These are phyloP conservation scores for Cavenderia fasciculata DNA, from an alignment of 78 protist genomes.

Conservation along the genomic window DNA sequence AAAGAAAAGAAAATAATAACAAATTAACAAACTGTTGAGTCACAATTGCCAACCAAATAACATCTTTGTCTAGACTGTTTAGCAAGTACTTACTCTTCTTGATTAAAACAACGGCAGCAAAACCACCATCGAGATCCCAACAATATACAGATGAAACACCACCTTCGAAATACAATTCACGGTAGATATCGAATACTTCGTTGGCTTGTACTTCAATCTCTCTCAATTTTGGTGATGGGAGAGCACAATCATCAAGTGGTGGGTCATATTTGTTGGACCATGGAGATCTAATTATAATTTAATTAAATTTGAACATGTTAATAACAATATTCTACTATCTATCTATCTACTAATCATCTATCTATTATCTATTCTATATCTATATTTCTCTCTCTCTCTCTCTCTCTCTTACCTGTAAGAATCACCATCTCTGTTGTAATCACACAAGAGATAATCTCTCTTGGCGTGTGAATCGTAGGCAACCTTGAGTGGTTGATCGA, in stretches of 20 bases:
- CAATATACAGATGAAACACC: slow-evolving; percentile 95
- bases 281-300: slow-evolving; percentile 91
- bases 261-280: slow-evolving; percentile 98
- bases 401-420: slow-evolving; percentile 92
- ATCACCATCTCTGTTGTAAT: slow-evolving; percentile 99
- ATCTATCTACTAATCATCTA: background rate
- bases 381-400: no score
- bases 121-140: slow-evolving; percentile 95
- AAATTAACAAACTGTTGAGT: background rate
- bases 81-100: slow-evolving; percentile 82
- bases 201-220: slow-evolving; percentile 91
- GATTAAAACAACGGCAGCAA: slow-evolving; percentile 92
- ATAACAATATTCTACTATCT: background rate
- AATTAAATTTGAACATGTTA: background rate
- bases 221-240: slow-evolving; percentile 91
- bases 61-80: background rate
- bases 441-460: slow-evolving; percentile 93
- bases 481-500: slow-evolving; percentile 96
- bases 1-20: no score
- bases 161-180: slow-evolving; percentile 93
- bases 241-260: slow-evolving; percentile 87
- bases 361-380: no score
- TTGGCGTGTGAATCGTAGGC: slow-evolving; percentile 85
- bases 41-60: background rate
- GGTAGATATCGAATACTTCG: slow-evolving; percentile 92